Conservation (phyloP, 805 yeast species). For the Zygosaccharomyces kombuchaensis region DNA sequence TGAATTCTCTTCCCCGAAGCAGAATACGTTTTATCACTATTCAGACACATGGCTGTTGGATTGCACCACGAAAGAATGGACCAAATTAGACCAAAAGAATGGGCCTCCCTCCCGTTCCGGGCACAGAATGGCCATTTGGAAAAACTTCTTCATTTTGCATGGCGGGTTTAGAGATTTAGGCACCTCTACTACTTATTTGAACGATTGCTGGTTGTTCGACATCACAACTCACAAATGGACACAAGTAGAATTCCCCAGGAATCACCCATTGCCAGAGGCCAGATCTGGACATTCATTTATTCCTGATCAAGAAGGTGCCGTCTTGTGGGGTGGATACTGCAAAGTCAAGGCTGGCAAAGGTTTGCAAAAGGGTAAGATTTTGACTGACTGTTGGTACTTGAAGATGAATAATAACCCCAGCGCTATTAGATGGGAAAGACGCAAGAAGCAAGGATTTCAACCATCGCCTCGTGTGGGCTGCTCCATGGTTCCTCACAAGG, state of each 20-base stretch:
- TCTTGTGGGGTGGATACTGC: slow-evolving; percentile 89
- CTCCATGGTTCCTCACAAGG: slow-evolving; percentile 81
- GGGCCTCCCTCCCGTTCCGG: slow-evolving; percentile 90
- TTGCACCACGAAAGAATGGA: slow-evolving; percentile 81
- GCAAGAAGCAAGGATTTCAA: slow-evolving; percentile 82
- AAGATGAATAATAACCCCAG: slow-evolving; percentile 79
- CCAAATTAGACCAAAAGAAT: slow-evolving; percentile 69
- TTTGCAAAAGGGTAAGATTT: slow-evolving; percentile 83
- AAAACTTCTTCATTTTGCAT: slow-evolving; percentile 74
- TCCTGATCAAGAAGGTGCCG: slow-evolving; percentile 75
- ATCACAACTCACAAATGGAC: slow-evolving; percentile 86
- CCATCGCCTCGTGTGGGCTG: slow-evolving; percentile 96
- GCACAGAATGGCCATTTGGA: slow-evolving; percentile 87
- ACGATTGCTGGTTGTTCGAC: slow-evolving; percentile 91
- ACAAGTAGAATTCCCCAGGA: slow-evolving; percentile 80
- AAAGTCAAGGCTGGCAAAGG: slow-evolving; percentile 89
- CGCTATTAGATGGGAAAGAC: slow-evolving; percentile 80
- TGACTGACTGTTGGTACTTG: slow-evolving; percentile 79
- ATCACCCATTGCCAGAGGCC: slow-evolving; percentile 79
- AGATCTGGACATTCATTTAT: slow-evolving; percentile 90
- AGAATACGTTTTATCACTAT: slow-evolving; percentile 90
- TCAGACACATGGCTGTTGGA: slow-evolving; percentile 96
- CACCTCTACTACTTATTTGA: slow-evolving; percentile 71
- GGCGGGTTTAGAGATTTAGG: slow-evolving; percentile 96
- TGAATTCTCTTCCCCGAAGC: slow-evolving; percentile 95